Percentiles rank a stretch among this genome's conserved stretches.
Evolutionary conservation across 371 early-diverging fungal genomes (phyloP).

Genomic region (Chytridiales sp.): DNA sequence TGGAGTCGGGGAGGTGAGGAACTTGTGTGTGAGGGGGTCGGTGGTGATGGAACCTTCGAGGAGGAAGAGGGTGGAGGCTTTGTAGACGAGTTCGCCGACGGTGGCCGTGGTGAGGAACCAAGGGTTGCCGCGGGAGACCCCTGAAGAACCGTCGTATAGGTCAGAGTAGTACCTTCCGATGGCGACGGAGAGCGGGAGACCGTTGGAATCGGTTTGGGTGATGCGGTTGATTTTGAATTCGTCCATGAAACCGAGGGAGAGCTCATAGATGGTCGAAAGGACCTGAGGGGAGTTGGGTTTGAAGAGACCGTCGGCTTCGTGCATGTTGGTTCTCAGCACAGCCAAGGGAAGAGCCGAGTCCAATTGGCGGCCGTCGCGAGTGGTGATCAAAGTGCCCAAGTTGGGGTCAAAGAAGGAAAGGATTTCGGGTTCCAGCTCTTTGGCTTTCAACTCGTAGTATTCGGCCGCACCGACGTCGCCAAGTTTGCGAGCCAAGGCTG

Average conservation of each 20-base stretch:
- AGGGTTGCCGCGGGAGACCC: slow-evolving; percentile 64
- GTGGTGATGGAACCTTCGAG: background rate
- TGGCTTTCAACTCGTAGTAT: slow-evolving; percentile 35
- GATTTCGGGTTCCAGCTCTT: background rate
- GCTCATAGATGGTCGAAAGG: slow-evolving; percentile 50
- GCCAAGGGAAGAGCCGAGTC: slow-evolving; percentile 61
- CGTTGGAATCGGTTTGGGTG: background rate
- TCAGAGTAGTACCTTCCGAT: slow-evolving; percentile 74
- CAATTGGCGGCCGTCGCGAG: background rate
- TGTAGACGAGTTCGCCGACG: slow-evolving; percentile 65
- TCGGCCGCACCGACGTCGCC: slow-evolving; percentile 37
- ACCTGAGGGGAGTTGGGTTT: slow-evolving; percentile 31
- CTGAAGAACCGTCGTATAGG: slow-evolving; percentile 54
- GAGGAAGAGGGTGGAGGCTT: background rate
- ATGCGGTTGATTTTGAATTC: slow-evolving; percentile 58
- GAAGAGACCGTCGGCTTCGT: slow-evolving; percentile 30
- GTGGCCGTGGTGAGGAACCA: slow-evolving; percentile 65
- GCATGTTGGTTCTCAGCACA: slow-evolving; percentile 56
- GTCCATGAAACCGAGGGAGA: slow-evolving; percentile 45
- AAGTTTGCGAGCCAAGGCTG: slow-evolving; percentile 37
- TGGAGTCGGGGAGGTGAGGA: background rate
- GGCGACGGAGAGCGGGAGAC: slow-evolving; percentile 35
- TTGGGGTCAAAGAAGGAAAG: background rate
- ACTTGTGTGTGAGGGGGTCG: background rate
- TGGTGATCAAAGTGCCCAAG: too few relatives aligned